Conservation (phyloP, 768 basidiomycete genomes). For the Trametes elegans region DNA sequence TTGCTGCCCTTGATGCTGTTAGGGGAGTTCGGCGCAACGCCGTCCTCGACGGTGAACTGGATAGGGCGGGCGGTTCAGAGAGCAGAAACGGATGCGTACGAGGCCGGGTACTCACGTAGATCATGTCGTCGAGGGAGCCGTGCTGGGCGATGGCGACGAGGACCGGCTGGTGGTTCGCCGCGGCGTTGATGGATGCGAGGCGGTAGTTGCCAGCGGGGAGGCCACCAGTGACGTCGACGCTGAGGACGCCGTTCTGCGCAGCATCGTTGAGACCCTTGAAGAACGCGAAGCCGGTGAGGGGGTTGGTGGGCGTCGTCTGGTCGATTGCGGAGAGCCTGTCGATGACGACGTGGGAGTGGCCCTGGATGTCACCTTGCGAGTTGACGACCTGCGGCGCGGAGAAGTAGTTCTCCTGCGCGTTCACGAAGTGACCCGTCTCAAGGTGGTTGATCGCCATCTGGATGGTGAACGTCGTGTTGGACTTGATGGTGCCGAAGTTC, state of each 20-base stretch:
- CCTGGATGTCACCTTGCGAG: conserved; percentile 49
- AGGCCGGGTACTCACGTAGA: conserved; percentile 33
- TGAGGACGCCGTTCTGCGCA: conserved; percentile 41
- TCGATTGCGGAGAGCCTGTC: conserved; percentile 47
- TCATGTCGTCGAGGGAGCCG: conserved; percentile 38
- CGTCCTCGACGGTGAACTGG: conserved; percentile 29
- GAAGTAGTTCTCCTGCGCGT: conserved; percentile 51
- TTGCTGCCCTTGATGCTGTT: conserved; percentile 20
- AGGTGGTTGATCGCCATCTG: conserved; percentile 45
- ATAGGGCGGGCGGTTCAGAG: not conserved
- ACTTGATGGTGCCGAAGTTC: conserved; percentile 44
- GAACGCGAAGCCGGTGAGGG: conserved; percentile 48
- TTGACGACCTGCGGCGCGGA: conserved; percentile 51
- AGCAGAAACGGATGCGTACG: not conserved
- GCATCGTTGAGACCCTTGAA: conserved; percentile 54
- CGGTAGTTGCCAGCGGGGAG: conserved; percentile 45
- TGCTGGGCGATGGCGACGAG: conserved; percentile 43
- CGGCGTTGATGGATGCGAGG: conserved; percentile 42
- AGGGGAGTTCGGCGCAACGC: conserved; percentile 9
- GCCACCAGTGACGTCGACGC: conserved; percentile 39
- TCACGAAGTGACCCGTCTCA: conserved; percentile 58
- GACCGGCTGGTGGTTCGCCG: conserved; percentile 43
- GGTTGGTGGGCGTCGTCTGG: conserved; percentile 47
- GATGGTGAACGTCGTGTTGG: conserved; percentile 53
- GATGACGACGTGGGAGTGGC: conserved; percentile 64